Percentiles rank a stretch among this genome's conserved stretches.
phyloP scores from a whole-genome alignment of 306 rosid species.

The Psophocarpus tetragonolobus region DNA sequence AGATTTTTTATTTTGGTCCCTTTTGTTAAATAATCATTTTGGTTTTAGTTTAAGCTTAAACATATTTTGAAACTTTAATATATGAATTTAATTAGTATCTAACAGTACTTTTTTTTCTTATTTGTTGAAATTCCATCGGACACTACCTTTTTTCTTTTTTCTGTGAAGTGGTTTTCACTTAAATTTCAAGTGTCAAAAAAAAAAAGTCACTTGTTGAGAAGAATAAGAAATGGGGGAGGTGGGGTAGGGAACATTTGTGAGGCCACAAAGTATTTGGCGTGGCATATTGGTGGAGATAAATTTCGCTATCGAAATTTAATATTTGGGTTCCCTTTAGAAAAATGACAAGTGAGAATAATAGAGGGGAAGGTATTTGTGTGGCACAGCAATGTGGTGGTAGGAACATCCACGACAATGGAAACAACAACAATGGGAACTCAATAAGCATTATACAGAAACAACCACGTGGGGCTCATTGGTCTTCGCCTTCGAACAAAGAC shows the following conservation, averaged over 20 bases:
- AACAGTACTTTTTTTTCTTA: not conserved
- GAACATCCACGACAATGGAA: constrained; percentile 39
- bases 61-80: too few relatives aligned
- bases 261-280: constrained; percentile 47
- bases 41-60: too few relatives aligned
- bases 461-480: not conserved
- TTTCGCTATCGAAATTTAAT: constrained; percentile 39
- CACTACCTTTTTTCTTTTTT: too few relatives aligned
- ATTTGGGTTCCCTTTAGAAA: constrained; percentile 32
- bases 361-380: not conserved
- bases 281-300: constrained; percentile 36
- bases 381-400: constrained; percentile 20
- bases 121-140: not conserved
- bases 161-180: not conserved
- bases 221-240: not conserved
- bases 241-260: constrained; percentile 17
- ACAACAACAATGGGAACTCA: not conserved
- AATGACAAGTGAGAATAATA: constrained; percentile 35
- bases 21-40: too few relatives aligned
- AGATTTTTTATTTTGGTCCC: too few relatives aligned
- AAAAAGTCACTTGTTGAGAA: not conserved
- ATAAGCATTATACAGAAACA: not conserved
- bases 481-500: not conserved
- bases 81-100: too few relatives aligned
- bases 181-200: not conserved